Evolutionary conservation across 2,329 filamentous ascomycete species (phyloP), one percentile per base, ranked within the genome.

Genomic region (Fusarium miscanthi): DNA sequence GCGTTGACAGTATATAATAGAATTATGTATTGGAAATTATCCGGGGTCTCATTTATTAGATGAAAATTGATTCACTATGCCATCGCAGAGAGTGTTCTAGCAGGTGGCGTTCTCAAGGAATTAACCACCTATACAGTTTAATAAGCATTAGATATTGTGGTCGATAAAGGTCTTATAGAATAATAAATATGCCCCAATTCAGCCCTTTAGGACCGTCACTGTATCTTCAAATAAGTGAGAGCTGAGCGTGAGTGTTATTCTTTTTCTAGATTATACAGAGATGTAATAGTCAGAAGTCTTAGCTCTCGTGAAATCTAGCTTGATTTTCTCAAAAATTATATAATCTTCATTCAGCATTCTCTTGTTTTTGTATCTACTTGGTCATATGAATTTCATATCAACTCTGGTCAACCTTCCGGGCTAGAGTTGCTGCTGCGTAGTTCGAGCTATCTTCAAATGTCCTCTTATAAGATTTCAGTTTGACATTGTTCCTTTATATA

Each of bases 1-100:
- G n/a, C 5, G 16, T 35, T 0, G 12, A 4, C 3, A 14, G 2
- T 8, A 19, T 2, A 35, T 5, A 2, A 10, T 10, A 10, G 0
- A 19, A 51, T 5, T 0, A 2, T 6, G 2, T 21, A 0, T 8
- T 21, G 6, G n/a, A 6, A 19, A 8, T 23, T 1, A 14, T 35
- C 6, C 11, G 4, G 0, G 16, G 0, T 14, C 12, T 11, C 7
- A 2, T 6, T 16, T 10, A 0, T 17, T 11, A 17, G 17, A 25
- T 25, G 4, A 25, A 19, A 5, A 4, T 4, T 2, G 3, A 16
- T 21, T 21, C 12, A 25, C 17, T 35, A 11, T 25, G 3, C 19
- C 11, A 49, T 12, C 35, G 14, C 4, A 5, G 16, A 21, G n/a
- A 7, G 16, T 8, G 14, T 51, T 25, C 48, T 8, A 25, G n/a